These are phyloP conservation scores for Polytrichum formosum DNA, from an alignment of 225 moss, liverwort and hornwort genomes.

Conservation along the genomic window DNA sequence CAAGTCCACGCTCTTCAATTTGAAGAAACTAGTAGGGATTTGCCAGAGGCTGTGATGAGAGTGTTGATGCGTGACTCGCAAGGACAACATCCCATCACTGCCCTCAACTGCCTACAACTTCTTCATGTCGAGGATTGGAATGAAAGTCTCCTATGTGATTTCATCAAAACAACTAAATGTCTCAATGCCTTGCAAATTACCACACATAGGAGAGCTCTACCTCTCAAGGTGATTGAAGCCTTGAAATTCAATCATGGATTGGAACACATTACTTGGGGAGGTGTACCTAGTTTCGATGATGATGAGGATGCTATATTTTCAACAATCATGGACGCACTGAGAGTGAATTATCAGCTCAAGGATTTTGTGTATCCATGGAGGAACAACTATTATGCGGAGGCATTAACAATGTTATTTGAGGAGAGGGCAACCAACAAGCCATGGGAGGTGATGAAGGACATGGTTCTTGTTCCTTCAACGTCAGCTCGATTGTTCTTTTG, in stretches of 20 bases:
- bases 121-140: not conserved
- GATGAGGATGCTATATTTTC: not conserved
- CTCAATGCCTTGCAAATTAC: not conserved
- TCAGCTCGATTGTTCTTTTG: not conserved
- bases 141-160: not conserved
- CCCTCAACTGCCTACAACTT: not conserved
- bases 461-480: not conserved
- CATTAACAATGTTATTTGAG: not conserved
- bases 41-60: not conserved
- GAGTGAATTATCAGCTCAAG: constrained; percentile 5
- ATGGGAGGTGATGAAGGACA: constrained; percentile 3
- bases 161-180: not conserved
- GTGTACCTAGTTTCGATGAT: not conserved
- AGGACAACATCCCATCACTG: constrained; percentile 1
- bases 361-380: not conserved
- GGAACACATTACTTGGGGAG: not conserved
- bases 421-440: not conserved
- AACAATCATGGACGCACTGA: not conserved
- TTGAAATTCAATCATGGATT: not conserved
- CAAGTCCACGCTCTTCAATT: not conserved
- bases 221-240: not conserved
- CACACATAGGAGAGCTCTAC: rapidly evolving
- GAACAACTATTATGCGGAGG: not conserved
- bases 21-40: rapidly evolving
- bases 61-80: not conserved